These are phyloP conservation scores for Plasmodium inui DNA, from an alignment of 169 alveolate species.

Conservation along the genomic window DNA sequence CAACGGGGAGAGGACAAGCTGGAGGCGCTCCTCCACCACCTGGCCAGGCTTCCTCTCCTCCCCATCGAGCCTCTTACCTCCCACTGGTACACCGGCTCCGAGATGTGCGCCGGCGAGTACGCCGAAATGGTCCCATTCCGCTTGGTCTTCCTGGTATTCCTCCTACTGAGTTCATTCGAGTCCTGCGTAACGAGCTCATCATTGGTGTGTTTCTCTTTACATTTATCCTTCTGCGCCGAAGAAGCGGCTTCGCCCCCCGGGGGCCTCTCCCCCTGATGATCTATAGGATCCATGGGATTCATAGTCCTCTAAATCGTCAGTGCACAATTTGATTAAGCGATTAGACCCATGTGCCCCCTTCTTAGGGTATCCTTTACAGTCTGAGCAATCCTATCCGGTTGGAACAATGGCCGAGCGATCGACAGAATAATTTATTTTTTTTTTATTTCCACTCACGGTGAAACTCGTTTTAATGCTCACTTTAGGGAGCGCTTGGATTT, in stretches of 20 bases:
- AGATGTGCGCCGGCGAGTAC: conserved; percentile 65
- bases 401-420: not conserved
- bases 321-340: not conserved
- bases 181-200: not conserved
- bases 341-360: conserved; percentile 9
- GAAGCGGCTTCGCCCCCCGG: not conserved
- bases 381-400: not conserved
- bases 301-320: not conserved
- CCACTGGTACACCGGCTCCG: conserved; percentile 74
- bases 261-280: not conserved
- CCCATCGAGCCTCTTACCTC: conserved; percentile 16
- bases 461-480: not conserved
- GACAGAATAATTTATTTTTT: not conserved
- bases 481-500: not conserved
- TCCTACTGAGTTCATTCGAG: not conserved
- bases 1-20: too few relatives aligned
- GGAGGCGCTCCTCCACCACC: too few relatives aligned
- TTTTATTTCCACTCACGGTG: not conserved
- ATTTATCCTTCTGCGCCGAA: not conserved
- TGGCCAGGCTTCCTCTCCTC: not conserved
- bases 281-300: too few relatives aligned
- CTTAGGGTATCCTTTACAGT: not conserved
- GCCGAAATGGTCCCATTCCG: conserved; percentile 36
- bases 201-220: conserved; percentile 8
- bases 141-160: not conserved